phyloP scores from a whole-genome alignment of 2,329 filamentous ascomycete species.

The Hymenoscyphus repandus region DNA sequence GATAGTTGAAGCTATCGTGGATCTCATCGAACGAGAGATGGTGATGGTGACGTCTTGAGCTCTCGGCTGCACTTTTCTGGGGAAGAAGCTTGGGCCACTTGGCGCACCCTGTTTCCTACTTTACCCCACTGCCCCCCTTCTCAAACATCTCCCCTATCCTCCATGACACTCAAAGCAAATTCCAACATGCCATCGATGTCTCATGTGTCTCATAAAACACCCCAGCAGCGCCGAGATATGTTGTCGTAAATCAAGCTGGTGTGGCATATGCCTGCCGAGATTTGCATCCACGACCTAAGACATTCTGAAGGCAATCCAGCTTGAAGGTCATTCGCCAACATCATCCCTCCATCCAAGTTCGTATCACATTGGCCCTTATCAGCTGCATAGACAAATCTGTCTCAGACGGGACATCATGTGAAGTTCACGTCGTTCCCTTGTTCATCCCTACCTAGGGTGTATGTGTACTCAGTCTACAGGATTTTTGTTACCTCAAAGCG shows the following conservation, averaged over 20 bases:
- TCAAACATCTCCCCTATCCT: no score
- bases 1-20: neutral
- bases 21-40: neutral
- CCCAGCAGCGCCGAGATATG: neutral
- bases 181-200: no score
- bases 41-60: slow-evolving; percentile 15
- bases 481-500: neutral
- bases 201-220: no score
- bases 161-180: no score
- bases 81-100: neutral
- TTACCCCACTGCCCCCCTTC: no score
- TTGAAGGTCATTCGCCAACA: slow-evolving; percentile 5
- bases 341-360: neutral
- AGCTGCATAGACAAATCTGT: neutral
- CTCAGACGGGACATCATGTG: slow-evolving; percentile 1
- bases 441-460: no score
- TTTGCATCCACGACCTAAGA: slow-evolving; percentile 3
- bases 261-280: neutral
- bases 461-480: no score
- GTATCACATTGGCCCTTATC: slow-evolving; percentile 3
- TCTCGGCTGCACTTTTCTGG: neutral
- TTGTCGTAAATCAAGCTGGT: no score
- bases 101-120: no score
- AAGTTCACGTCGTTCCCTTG: neutral
- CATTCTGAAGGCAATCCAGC: neutral